These are phyloP conservation scores for Solanum sitiens DNA, from an alignment of 257 asterid genomes.

Conservation along the genomic window DNA sequence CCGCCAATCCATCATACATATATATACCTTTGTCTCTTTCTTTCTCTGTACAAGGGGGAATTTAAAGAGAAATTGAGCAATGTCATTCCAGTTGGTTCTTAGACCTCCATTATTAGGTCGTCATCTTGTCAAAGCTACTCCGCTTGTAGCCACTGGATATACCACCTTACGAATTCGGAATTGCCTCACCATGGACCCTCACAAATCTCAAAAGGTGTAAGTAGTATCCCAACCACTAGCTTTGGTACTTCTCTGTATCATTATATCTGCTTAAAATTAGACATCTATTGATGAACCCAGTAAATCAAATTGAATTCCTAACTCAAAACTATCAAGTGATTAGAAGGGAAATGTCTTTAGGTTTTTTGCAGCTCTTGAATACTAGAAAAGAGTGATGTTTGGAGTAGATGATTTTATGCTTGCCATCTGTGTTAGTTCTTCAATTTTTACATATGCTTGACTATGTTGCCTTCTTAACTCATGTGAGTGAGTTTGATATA, in stretches of 20 bases:
- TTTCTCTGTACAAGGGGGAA: background rate
- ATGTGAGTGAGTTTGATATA: too few relatives aligned
- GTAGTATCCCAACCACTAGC: background rate
- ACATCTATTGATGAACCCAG: background rate
- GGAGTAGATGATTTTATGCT: background rate
- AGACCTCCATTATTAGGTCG: background rate
- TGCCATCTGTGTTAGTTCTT: background rate
- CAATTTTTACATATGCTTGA: background rate
- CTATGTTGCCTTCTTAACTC: background rate
- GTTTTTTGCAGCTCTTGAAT: background rate
- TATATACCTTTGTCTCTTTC: background rate
- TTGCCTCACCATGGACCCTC: background rate
- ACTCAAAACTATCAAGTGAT: background rate
- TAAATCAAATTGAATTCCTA: background rate
- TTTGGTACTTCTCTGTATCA: background rate
- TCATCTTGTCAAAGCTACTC: background rate
- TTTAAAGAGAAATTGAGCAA: background rate
- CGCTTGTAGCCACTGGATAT: background rate
- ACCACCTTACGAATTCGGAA: background rate
- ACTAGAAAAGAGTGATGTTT: background rate
- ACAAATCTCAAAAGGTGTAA: conserved; percentile 9
- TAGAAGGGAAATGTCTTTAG: background rate
- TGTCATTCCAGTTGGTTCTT: conserved; percentile 11
- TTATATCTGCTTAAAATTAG: background rate
- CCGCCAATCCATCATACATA: background rate